A percentile compares a stretch with the other conserved stretches of the same genome.
phyloP scores from a whole-genome alignment of 225 moss, liverwort and hornwort species.

The Sphagnum tenellum region DNA sequence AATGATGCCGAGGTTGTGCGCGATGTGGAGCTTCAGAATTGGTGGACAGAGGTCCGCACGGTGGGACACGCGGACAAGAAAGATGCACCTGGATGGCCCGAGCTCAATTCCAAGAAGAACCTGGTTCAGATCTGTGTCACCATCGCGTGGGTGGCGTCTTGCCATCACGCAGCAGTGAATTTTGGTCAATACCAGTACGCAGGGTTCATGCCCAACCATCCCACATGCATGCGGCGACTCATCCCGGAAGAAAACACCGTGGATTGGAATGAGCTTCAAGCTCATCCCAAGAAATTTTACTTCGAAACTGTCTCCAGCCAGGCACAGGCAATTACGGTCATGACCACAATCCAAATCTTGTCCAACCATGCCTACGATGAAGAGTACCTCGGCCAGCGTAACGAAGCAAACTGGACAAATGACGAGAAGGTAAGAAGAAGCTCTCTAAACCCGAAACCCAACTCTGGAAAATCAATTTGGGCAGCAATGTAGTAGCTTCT shows the following conservation, averaged over 20 bases:
- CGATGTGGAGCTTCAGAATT: conserved; percentile 46
- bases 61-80: conserved; percentile 42
- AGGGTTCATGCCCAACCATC: conserved; percentile 53
- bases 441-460: no score
- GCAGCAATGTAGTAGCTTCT: no score
- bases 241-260: conserved; percentile 38
- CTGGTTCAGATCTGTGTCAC: conserved; percentile 37
- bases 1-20: conserved; percentile 22
- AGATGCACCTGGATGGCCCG: conserved; percentile 40
- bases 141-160: conserved; percentile 52
- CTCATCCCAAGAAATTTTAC: conserved; percentile 37
- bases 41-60: conserved; percentile 56
- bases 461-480: no score
- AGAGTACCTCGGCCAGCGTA: conserved; percentile 30
- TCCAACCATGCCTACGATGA: conserved; percentile 41
- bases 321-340: conserved; percentile 21
- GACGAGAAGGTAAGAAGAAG: conserved; percentile 14
- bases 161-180: conserved; percentile 53
- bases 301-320: conserved; percentile 15
- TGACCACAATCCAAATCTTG: conserved; percentile 51
- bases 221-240: conserved; percentile 33
- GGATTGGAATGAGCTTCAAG: conserved; percentile 35
- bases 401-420: conserved; percentile 10
- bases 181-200: conserved; percentile 73
- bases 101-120: conserved; percentile 23